phyloP scores from a whole-genome alignment of 441 rosid genomes.

The Syzygium syzygioides region DNA sequence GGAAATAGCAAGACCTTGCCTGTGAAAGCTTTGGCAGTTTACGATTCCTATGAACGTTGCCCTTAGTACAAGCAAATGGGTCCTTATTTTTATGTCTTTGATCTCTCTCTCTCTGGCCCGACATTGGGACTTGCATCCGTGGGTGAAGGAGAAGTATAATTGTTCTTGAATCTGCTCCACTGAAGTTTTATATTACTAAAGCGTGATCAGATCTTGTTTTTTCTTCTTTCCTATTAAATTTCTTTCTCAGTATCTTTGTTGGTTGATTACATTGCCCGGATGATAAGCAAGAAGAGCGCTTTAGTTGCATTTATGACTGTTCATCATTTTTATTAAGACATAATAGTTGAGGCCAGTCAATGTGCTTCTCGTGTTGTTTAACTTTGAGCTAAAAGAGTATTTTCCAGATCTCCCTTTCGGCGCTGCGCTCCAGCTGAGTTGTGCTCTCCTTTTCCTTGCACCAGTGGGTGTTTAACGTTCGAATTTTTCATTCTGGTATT shows the following conservation, averaged over 20 bases:
- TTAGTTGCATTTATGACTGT: not conserved
- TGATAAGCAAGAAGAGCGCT: not conserved
- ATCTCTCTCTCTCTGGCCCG: not conserved
- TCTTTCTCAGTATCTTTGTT: too few species aligned
- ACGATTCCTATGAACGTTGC: not conserved
- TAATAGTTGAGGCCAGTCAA: not conserved
- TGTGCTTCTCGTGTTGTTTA: not conserved
- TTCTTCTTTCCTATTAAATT: too few species aligned
- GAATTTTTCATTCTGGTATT: too few species aligned
- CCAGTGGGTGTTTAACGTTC: too few species aligned
- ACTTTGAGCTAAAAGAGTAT: not conserved
- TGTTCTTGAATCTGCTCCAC: not conserved
- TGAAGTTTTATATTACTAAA: too few species aligned
- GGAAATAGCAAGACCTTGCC: conserved; percentile 17
- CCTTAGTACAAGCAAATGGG: conserved; percentile 4
- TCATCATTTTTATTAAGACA: not conserved
- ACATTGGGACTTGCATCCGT: not conserved
- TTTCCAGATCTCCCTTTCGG: not conserved
- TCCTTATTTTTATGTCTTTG: not conserved
- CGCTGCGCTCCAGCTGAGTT: not conserved
- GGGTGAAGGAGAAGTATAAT: not conserved
- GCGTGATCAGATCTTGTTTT: too few species aligned
- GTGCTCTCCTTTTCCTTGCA: not conserved
- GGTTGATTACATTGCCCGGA: too few species aligned
- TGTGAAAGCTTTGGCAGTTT: not conserved